phyloP scores from a whole-genome alignment of 371 early-diverging fungal species.

The Mortierella polycephala region DNA sequence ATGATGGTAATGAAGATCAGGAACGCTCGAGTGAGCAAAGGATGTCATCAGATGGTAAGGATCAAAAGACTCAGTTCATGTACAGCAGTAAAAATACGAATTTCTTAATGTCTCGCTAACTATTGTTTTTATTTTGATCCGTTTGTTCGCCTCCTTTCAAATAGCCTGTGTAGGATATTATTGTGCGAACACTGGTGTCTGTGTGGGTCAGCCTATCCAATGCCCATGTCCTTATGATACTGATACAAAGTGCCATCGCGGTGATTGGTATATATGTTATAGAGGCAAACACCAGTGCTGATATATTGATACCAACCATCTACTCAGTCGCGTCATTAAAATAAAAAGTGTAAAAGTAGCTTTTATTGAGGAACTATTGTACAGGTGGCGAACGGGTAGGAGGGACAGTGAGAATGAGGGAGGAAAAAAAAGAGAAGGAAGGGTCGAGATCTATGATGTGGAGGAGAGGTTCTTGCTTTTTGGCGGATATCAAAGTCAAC shows the following conservation, averaged over 20 bases:
- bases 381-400: not conserved
- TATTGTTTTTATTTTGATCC: not conserved
- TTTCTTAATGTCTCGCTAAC: not conserved
- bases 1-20: not conserved
- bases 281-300: conserved; percentile 25
- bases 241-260: conserved; percentile 38
- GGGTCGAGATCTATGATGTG: not conserved
- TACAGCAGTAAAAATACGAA: not conserved
- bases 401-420: not conserved
- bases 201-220: conserved; percentile 32
- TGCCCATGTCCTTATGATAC: conserved; percentile 35
- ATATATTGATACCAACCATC: not conserved
- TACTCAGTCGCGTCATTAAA: not conserved
- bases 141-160: not conserved
- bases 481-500: no score
- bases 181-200: conserved; percentile 28
- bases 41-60: conserved; percentile 5
- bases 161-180: conserved; percentile 19
- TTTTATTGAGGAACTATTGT: conserved; percentile 6
- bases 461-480: no score
- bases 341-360: not conserved
- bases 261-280: conserved; percentile 48
- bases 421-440: not conserved
- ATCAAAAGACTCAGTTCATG: not conserved
- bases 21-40: conserved; percentile 4